These are phyloP conservation scores for Metarhizium anisopliae DNA, from an alignment of 2,329 filamentous ascomycete species.

Conservation along the genomic window DNA sequence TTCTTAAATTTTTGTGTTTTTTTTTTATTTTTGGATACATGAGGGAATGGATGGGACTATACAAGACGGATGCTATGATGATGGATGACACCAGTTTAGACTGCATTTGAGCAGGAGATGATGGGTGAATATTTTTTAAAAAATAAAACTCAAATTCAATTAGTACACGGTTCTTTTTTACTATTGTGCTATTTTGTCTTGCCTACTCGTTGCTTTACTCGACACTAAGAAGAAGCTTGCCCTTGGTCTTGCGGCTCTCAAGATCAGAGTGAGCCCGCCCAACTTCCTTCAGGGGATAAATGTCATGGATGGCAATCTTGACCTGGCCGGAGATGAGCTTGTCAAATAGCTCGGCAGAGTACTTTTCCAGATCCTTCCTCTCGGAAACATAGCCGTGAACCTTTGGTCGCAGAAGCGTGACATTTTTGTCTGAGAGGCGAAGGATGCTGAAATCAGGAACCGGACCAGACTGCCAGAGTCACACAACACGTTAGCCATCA, in stretches of 20 bases:
- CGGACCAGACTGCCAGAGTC: conserved; percentile 45
- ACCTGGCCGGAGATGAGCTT: conserved; percentile 62
- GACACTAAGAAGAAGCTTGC: conserved; percentile 69
- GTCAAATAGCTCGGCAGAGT: conserved; percentile 63
- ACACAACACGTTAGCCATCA: background rate
- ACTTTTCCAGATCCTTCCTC: conserved; percentile 61
- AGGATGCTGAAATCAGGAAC: conserved; percentile 56
- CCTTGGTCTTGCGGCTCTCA: conserved; percentile 72
- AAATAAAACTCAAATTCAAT: background rate
- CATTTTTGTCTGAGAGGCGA: conserved; percentile 62
- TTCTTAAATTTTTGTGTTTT: conserved; percentile 6
- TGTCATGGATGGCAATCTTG: conserved; percentile 64
- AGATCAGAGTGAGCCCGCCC: conserved; percentile 67
- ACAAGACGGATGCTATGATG: background rate
- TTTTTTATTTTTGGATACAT: background rate
- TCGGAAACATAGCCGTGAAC: conserved; percentile 63
- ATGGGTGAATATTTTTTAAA: background rate
- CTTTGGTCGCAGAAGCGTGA: conserved; percentile 65
- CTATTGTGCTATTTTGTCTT: conserved; percentile 3
- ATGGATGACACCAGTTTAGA: background rate
- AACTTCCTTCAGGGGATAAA: conserved; percentile 68
- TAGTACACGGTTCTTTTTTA: background rate
- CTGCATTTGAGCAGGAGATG: background rate
- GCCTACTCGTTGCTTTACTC: conserved; percentile 22
- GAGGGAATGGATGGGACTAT: background rate